Evolutionary conservation across 768 basidiomycete genomes (phyloP), one percentile per base, ranked within the genome.

Genomic region (Zangia roseola): DNA sequence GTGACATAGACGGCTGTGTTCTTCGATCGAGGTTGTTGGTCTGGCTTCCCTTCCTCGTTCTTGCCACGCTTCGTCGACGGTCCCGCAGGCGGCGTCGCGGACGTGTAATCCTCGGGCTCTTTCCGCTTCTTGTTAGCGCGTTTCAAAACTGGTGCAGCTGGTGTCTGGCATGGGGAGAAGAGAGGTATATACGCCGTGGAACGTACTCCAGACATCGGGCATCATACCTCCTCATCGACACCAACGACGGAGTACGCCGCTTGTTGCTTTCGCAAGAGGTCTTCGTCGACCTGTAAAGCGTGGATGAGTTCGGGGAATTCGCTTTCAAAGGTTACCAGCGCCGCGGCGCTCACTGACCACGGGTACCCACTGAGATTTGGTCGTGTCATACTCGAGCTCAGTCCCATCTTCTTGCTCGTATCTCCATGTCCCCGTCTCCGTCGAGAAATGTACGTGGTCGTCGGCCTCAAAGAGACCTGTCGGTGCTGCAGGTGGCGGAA

Each of bases 1-100:
- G 91, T 88, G 35, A 98, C 85, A 69, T 87, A 98, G 36, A 98
- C 82, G 5, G 91, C 92, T 0, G 94, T 97, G 65, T 94, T 94
- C 70, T 94, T 94, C 37, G 93, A 90, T 53, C 80, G 87, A 10
- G 67, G 53, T 0, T 71, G 67, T 52, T 76, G 28, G 73, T 70
- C 56, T 16, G 31, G 31, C 31, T 31, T 31, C 14, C 14, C 14
- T 31, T 78, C 77, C 53, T 76, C 75, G 49, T 73, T 78, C 65
- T 83, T 84, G 34, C 84, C 82, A 38, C 85, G 82, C 69, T 92
- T 93, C 52, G 75, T 79, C 41, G 83, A 80, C 9, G 79, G 76
- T 1, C 75, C 80, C 2, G 74, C 61, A 39, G 72, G 73, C 31
- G 70, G 65, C 2, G 79, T 77, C 30, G 78, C 77, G 7, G 78